Percentiles rank a stretch among this genome's conserved stretches.
These are phyloP conservation scores for Talaromyces piceae DNA, from an alignment of 2,329 filamentous ascomycete species.

Conservation along the genomic window DNA sequence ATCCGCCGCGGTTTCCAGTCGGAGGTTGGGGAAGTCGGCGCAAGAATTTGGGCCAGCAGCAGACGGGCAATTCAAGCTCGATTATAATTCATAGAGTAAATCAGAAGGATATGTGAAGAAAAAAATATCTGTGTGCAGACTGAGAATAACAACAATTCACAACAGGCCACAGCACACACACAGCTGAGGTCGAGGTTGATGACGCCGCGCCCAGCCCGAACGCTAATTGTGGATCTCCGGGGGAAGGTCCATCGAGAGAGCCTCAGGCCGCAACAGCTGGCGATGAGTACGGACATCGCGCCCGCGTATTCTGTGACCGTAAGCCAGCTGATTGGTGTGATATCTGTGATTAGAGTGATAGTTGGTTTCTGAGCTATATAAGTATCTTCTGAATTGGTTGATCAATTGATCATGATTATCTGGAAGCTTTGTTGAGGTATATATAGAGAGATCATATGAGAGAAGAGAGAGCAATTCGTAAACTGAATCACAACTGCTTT, in stretches of 20 bases:
- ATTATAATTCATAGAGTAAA: neutral
- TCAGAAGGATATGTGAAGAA: neutral
- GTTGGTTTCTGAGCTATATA: too few relatives aligned
- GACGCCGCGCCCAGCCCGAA: neutral
- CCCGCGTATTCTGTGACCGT: too few relatives aligned
- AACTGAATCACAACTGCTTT: too few relatives aligned
- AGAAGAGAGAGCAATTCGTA: too few relatives aligned
- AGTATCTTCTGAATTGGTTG: too few relatives aligned
- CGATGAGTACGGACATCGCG: too few relatives aligned
- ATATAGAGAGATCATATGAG: too few relatives aligned
- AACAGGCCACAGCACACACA: neutral
- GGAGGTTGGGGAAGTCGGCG: neutral
- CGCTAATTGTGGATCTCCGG: slow-evolving; percentile 5
- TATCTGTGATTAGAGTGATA: too few relatives aligned
- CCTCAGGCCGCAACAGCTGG: slow-evolving; percentile 1
- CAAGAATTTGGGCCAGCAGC: neutral
- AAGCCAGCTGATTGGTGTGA: too few relatives aligned
- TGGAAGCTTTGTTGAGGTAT: too few relatives aligned
- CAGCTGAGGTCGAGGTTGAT: neutral
- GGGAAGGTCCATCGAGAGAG: slow-evolving; percentile 3
- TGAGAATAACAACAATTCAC: neutral
- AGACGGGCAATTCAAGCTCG: too few relatives aligned
- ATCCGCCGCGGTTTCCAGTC: neutral
- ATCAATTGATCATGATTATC: too few relatives aligned
- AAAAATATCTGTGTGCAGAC: neutral